Percentiles rank a stretch among this genome's conserved stretches.
Conservation (phyloP, 306 rosid genomes). For the Gastrolobium bilobum region DNA sequence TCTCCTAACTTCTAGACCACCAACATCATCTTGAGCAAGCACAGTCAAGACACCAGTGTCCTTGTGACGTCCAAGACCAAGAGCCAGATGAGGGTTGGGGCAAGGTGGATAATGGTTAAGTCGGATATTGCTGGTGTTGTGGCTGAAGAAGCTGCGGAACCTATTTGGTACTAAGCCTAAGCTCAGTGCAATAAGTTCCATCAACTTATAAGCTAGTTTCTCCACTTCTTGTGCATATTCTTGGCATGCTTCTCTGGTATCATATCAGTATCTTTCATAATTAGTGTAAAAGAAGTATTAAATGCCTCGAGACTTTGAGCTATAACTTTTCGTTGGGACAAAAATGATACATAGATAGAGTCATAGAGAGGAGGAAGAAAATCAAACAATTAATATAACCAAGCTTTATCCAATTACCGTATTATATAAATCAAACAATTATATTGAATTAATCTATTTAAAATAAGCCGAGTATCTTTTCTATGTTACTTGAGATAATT, state of each 20-base stretch:
- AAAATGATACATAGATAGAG: background rate
- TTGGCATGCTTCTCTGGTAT: conserved; percentile 64
- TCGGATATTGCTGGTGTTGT: conserved; percentile 66
- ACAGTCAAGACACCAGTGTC: conserved; percentile 78
- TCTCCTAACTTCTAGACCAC: conserved; percentile 72
- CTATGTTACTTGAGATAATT: too few species aligned
- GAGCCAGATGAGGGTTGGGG: conserved; percentile 74
- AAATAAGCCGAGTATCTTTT: background rate
- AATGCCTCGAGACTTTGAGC: background rate
- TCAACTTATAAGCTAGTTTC: conserved; percentile 68
- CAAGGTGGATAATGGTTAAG: conserved; percentile 84
- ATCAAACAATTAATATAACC: background rate
- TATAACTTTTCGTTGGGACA: background rate
- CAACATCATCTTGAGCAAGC: conserved; percentile 83
- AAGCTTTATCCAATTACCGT: too few species aligned
- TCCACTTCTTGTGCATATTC: conserved; percentile 71
- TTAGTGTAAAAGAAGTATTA: background rate
- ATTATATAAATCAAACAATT: too few species aligned
- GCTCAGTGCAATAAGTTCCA: conserved; percentile 69
- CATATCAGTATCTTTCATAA: background rate
- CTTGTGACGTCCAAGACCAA: conserved; percentile 92
- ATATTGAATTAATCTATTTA: background rate
- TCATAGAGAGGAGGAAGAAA: background rate
- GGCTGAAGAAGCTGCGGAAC: conserved; percentile 60
- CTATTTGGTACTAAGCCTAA: conserved; percentile 62